Base-by-base conservation (phyloP, 140 eudicot genomes). In the Stevia rebaudiana region DNA sequence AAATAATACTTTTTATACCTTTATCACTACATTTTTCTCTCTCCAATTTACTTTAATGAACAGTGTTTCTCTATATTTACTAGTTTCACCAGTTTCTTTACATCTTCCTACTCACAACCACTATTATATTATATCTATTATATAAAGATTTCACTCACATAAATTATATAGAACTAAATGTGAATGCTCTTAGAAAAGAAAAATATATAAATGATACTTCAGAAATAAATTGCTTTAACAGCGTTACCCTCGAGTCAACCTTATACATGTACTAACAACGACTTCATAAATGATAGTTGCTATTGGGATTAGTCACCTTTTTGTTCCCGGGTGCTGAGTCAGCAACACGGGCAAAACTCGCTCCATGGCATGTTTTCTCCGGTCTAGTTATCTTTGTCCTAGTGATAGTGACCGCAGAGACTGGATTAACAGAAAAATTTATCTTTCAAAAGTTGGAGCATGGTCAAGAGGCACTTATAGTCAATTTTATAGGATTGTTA, bases 341-440 rank as follows among this genome's bases (percentile, higher is more conserved):
- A 11, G 47, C 76, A 47, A 80, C 87, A 19, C 81, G 88, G 58
- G 75, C 83, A 40, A 79, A 69, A 58, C 0, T 86, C 30, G 79
- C 84, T 0, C 95, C 95, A 25, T 86, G 92, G 89, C 97, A 90
- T 57, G 60, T 77, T 43, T 74, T 82, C 19, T 52, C 70, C 21
- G 97, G 95, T 8, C 37, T 74, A 8, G 53, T 80, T 30, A 80
- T 90, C 49, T 86, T 79, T 58, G 50, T 74, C 19, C 60, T 84
- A 85, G 87, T 79, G 39, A 80, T 86, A 17, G 28, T 80, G 61
- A 74, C 69, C 7, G 85, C 87, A 0, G 65, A 56, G 53, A 86
- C 84, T 0, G 97, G 95, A 22, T 41, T 90, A 66, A 59, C 63
- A 0, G 89, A 86, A 71, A 75, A 68, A 22, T 86, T 90, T 42